These are phyloP conservation scores for Coemansia sp. DNA, from an alignment of 192 early-diverging fungal genomes.

Conservation along the genomic window DNA sequence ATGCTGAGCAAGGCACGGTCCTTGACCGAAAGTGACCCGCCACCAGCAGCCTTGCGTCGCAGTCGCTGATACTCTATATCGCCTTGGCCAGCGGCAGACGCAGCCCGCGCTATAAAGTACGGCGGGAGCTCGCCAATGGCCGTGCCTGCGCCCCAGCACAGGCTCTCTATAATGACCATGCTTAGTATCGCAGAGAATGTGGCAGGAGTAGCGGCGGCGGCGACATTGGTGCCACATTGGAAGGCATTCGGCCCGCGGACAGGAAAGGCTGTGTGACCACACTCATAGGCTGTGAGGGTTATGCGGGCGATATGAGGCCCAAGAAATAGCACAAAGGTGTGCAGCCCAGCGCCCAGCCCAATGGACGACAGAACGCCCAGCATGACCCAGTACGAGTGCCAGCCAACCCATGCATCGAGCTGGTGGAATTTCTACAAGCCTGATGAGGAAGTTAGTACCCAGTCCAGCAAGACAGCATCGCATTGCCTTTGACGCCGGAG, in stretches of 20 bases:
- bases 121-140: conserved; percentile 93
- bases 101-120: conserved; percentile 88
- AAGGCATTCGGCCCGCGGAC: conserved; percentile 65
- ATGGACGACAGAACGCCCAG: conserved; percentile 88
- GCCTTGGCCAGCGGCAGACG: conserved; percentile 42
- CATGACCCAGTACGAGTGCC: conserved; percentile 88
- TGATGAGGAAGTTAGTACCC: background rate
- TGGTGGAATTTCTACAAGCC: conserved; percentile 13
- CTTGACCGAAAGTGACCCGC: conserved; percentile 57
- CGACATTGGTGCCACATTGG: conserved; percentile 19
- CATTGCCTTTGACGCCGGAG: background rate
- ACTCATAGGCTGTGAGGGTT: conserved; percentile 85
- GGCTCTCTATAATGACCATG: conserved; percentile 74
- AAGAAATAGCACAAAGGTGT: conserved; percentile 93
- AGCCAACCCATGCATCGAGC: conserved; percentile 64
- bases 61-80: conserved; percentile 43
- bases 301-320: conserved; percentile 89
- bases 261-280: conserved; percentile 70
- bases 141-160: conserved; percentile 93
- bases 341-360: conserved; percentile 90
- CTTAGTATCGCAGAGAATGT: conserved; percentile 63
- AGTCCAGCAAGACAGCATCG: background rate
- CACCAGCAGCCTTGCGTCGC: conserved; percentile 21
- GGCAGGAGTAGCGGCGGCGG: conserved; percentile 28
- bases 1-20: conserved; percentile 68